A percentile compares a stretch with the other conserved stretches of the same genome.
These are phyloP conservation scores for Boeremia exigua DNA, from an alignment of 2,329 filamentous ascomycete species.

Conservation along the genomic window DNA sequence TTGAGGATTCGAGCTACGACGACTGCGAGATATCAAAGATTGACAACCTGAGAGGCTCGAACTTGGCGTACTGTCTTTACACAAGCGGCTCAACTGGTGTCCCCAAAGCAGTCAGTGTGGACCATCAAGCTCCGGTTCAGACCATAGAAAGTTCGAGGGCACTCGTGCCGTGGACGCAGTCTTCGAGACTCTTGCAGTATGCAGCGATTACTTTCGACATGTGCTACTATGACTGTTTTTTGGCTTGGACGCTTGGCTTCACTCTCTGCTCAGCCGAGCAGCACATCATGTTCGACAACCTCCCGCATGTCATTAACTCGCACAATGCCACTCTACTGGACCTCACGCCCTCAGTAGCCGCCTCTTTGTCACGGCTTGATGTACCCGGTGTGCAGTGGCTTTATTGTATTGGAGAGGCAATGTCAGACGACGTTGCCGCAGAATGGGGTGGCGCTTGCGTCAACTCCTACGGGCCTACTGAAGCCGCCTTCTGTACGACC, in stretches of 20 bases:
- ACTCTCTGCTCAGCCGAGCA: slow-evolving; percentile 51
- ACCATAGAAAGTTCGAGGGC: slow-evolving; percentile 49
- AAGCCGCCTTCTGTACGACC: slow-evolving; percentile 55
- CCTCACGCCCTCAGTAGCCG: slow-evolving; percentile 52
- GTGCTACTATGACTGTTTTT: slow-evolving; percentile 57
- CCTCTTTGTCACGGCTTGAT: slow-evolving; percentile 38
- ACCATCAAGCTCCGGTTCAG: slow-evolving; percentile 50
- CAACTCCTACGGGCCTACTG: slow-evolving; percentile 54
- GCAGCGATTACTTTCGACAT: slow-evolving; percentile 54
- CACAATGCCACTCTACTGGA: slow-evolving; percentile 49
- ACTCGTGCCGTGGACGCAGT: slow-evolving; percentile 48
- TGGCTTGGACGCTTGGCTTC: slow-evolving; percentile 54
- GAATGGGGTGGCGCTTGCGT: slow-evolving; percentile 51
- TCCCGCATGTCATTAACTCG: slow-evolving; percentile 43
- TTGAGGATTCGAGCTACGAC: slow-evolving; percentile 10
- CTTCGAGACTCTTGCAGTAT: slow-evolving; percentile 52
- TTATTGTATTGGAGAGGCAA: slow-evolving; percentile 54
- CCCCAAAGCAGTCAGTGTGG: slow-evolving; percentile 53
- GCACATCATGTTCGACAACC: slow-evolving; percentile 47
- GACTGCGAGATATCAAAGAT: slow-evolving; percentile 33
- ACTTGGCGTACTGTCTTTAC: slow-evolving; percentile 52
- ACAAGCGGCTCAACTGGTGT: slow-evolving; percentile 54
- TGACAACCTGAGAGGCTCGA: slow-evolving; percentile 29
- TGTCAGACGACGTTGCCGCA: slow-evolving; percentile 47
- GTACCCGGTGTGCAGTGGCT: slow-evolving; percentile 50